Conservation (phyloP, 2,329 filamentous ascomycete genomes). For the Aspergillus arachidicola region DNA sequence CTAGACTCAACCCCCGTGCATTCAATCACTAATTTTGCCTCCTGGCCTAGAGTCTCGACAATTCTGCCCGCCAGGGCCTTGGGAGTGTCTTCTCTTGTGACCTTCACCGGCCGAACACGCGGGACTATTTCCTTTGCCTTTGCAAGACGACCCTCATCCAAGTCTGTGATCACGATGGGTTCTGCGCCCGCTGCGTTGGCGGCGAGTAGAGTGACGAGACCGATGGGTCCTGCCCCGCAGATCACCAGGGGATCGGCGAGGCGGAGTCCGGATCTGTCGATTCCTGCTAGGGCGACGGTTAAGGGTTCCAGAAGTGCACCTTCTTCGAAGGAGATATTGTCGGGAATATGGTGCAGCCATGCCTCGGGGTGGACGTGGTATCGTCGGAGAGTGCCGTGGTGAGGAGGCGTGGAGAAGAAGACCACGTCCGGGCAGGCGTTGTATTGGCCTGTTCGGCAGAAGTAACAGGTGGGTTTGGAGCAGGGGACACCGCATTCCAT, state of each 20-base stretch:
- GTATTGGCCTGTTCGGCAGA: conserved; percentile 22
- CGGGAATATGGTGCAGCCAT: conserved; percentile 22
- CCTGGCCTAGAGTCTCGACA: conserved; percentile 18
- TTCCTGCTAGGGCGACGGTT: conserved; percentile 21
- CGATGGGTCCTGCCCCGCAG: conserved; percentile 22
- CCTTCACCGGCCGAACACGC: conserved; percentile 15
- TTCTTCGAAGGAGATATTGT: conserved; percentile 21
- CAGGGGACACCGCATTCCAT: conserved; percentile 24
- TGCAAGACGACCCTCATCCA: conserved; percentile 19
- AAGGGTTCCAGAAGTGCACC: conserved; percentile 21
- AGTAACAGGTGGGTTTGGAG: conserved; percentile 20
- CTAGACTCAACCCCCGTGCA: conserved; percentile 24
- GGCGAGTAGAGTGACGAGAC: conserved; percentile 22
- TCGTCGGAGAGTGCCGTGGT: conserved; percentile 22
- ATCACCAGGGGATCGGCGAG: conserved; percentile 22
- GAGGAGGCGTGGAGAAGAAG: conserved; percentile 24
- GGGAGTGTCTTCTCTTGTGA: conserved; percentile 9
- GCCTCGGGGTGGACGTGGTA: conserved; percentile 23
- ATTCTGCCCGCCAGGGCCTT: conserved; percentile 14
- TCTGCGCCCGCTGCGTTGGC: conserved; percentile 21
- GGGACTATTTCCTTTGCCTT: conserved; percentile 24
- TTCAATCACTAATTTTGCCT: conserved; percentile 24
- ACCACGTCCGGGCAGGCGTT: conserved; percentile 23
- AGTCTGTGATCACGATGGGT: conserved; percentile 22
- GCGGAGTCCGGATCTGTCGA: conserved; percentile 20